Base-by-base conservation (phyloP, 2,329 filamentous ascomycete species). In the Pseudogymnoascus sp. region DNA sequence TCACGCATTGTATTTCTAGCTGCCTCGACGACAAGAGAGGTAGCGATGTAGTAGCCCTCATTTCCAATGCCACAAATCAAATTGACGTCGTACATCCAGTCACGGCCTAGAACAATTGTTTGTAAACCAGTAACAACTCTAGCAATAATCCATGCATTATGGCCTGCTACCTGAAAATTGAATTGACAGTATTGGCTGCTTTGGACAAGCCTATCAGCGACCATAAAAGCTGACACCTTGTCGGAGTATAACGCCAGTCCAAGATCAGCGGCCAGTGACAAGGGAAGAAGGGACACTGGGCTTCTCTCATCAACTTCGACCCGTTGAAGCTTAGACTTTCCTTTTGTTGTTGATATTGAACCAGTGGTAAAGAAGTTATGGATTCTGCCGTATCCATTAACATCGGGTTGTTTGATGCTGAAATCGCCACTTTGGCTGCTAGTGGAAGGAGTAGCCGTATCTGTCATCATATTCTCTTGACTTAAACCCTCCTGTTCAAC, bases 281-380 rank as follows among this genome's bases (percentile, higher is more conserved):
- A 60, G 28, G 64, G 62, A 31, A 65, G 12, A 62, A 65, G 62
- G 18, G 63, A 63, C 28, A 64, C 59, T 59, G 62, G 46, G 63
- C 64, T 59, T 62, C 59, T 62, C 16, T 62, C 44, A 50, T 65
- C 62, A 65, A 65, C 59, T 53, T 65, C 46, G 25, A 65, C 62
- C 4, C 62, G 59, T 59, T 64, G 21, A 65, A 65, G 46, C 44
- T 60, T 38, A 61, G 59, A 23, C n/a, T 62, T 12, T 36, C 59
- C 62, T 40, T 12, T 64, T 62, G 46, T 23, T 38, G 59, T 65
- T 28, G 28, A 12, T 64, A 65, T 64, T 16, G 46, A 63, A 61
- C 59, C 64, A 46, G 46, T 65, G 59, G 64, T 65, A 60, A 12
- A 65, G 42, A 65, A 65, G 23, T 59, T 65, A 36, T 65, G 62